These are phyloP conservation scores for Termitomyces sp. DNA, from an alignment of 1,284 basidiomycete genomes.

Conservation along the genomic window DNA sequence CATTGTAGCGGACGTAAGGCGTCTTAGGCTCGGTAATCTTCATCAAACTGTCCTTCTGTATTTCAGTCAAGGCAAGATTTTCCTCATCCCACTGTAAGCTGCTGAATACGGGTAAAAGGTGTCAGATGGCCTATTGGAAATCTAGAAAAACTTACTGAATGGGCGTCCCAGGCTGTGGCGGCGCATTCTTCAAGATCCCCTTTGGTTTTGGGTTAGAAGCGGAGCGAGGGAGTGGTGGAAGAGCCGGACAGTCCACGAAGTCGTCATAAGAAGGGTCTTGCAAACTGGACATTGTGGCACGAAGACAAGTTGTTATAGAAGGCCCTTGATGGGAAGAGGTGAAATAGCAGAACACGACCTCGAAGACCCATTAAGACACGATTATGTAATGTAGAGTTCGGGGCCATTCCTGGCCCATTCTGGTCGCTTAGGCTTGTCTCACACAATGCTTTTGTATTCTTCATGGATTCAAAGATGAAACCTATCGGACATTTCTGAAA, in stretches of 20 bases:
- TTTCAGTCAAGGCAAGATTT: constrained; percentile 85
- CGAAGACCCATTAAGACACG: neutral
- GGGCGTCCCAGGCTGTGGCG: constrained; percentile 34
- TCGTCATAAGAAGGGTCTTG: constrained; percentile 20
- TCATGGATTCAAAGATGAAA: neutral
- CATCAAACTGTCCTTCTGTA: constrained; percentile 91
- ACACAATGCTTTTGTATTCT: neutral
- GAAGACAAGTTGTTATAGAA: neutral
- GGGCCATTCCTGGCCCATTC: too few species aligned
- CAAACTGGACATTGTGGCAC: constrained; percentile 27
- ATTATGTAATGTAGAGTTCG: neutral
- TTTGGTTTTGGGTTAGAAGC: constrained; percentile 67
- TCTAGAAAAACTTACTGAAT: constrained; percentile 40
- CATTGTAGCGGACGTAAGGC: constrained; percentile 88
- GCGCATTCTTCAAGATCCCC: constrained; percentile 80
- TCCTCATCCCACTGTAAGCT: constrained; percentile 88
- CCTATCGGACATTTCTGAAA: too few species aligned
- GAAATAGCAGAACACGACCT: neutral
- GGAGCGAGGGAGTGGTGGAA: constrained; percentile 45
- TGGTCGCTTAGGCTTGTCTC: neutral
- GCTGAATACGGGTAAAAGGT: constrained; percentile 22
- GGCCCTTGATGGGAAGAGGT: neutral
- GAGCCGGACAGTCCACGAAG: constrained; percentile 33
- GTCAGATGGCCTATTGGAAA: neutral
- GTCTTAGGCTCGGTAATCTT: constrained; percentile 97